These are phyloP conservation scores for maize (Zea mays) DNA, from an alignment of 176 grass and related monocot genomes.

Conservation along the genomic window Zm-B73-REFERENCE-NAM-5.0 NC_050098.1:228814001-228814500, in stretches of 20 bases:
- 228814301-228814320: conserved; percentile 33
- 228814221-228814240: neutral
- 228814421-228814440: conserved; percentile 75
- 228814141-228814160: conserved; percentile 52
- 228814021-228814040: conserved; percentile 6
- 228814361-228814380: neutral
- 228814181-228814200: conserved; percentile 28
- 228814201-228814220: conserved; percentile 7
- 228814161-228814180: conserved; percentile 61
- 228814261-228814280: conserved; percentile 40
- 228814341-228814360: conserved; percentile 18
- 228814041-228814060: conserved; percentile 46
- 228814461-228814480: conserved; percentile 36
- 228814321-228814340: conserved; percentile 44
- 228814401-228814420: conserved; percentile 93
- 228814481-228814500: conserved; percentile 11
- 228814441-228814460: conserved; percentile 83
- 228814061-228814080: conserved; percentile 32
- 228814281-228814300: conserved; percentile 42
- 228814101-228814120: neutral
- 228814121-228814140: conserved; percentile 18
- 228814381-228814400: conserved; percentile 50
- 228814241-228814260: conserved; percentile 24
- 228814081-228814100: neutral
- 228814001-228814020: neutral